phyloP scores from a whole-genome alignment of 805 yeast genomes.

The Lipomyces starkeyi region DNA sequence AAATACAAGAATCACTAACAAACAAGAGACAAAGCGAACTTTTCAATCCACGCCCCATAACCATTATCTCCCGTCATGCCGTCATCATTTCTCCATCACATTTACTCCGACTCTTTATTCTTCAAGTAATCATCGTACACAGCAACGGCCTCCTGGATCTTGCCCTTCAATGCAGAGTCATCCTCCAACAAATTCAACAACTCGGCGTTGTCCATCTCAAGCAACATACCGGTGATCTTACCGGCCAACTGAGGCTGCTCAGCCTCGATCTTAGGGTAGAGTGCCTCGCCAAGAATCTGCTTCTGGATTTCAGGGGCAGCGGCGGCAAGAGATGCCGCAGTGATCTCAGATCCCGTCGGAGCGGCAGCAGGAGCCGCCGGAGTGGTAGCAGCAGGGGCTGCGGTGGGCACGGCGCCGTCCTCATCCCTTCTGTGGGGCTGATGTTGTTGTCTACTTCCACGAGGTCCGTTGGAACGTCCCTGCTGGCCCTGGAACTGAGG shows the following conservation, averaged over 20 bases:
- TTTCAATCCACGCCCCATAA: slow-evolving; percentile 1
- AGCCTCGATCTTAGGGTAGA: slow-evolving; percentile 89
- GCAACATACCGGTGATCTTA: slow-evolving; percentile 98
- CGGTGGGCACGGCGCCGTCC: slow-evolving; percentile 21
- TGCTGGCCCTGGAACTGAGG: slow-evolving; percentile 26
- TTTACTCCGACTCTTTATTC: slow-evolving; percentile 28
- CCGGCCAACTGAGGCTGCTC: slow-evolving; percentile 95
- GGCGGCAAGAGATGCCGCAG: slow-evolving; percentile 60
- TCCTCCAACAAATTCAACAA: slow-evolving; percentile 87
- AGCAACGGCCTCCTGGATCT: slow-evolving; percentile 90
- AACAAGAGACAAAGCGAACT: slow-evolving; percentile 6
- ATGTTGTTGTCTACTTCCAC: slow-evolving; percentile 39
- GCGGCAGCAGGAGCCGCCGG: slow-evolving; percentile 39
- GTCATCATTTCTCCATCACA: slow-evolving; percentile 4
- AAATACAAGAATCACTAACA: slow-evolving; percentile 17
- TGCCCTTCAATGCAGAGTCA: slow-evolving; percentile 85
- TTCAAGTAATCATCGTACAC: slow-evolving; percentile 88
- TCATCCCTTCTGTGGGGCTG: slow-evolving; percentile 31
- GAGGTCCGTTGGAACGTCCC: slow-evolving; percentile 37
- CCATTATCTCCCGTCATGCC: slow-evolving; percentile 7
- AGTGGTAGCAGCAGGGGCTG: slow-evolving; percentile 20
- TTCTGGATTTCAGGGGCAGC: slow-evolving; percentile 81
- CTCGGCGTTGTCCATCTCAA: slow-evolving; percentile 92
- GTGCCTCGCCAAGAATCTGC: slow-evolving; percentile 97
- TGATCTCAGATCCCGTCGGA: slow-evolving; percentile 44